A percentile compares a stretch with the other conserved stretches of the same genome.
These are phyloP conservation scores for Exidia glandulosa DNA, from an alignment of 768 basidiomycete genomes.

Conservation along the genomic window DNA sequence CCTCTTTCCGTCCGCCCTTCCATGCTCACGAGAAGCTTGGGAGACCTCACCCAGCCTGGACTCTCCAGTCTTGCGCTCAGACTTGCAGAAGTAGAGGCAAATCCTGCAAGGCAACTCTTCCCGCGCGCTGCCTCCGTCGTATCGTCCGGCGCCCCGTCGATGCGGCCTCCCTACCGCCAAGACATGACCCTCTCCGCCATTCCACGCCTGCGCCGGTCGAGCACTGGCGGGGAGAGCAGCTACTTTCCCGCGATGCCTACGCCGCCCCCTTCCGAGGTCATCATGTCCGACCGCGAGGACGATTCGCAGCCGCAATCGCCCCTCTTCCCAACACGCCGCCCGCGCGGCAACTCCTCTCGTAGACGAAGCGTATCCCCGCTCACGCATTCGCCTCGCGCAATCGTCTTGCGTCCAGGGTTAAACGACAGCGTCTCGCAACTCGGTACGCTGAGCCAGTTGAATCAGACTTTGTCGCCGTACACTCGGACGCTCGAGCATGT, in stretches of 20 bases:
- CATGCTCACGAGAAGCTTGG: neutral
- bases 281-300: neutral
- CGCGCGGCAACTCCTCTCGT: neutral
- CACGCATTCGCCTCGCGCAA: constrained; percentile 37
- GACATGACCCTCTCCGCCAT: neutral
- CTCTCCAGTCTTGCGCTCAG: constrained; percentile 22
- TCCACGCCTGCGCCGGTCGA: neutral
- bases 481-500: constrained; percentile 86
- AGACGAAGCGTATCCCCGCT: neutral
- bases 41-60: constrained; percentile 6
- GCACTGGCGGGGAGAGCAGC: neutral
- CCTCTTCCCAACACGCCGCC: neutral
- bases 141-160: neutral
- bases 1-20: constrained; percentile 3
- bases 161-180: neutral
- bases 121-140: neutral
- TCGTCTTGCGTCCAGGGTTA: constrained; percentile 52
- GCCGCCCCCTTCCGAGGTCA: neutral
- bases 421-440: constrained; percentile 77
- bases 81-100: constrained; percentile 42
- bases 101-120: neutral
- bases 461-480: constrained; percentile 91
- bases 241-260: neutral
- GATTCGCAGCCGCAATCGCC: neutral
- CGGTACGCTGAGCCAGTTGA: constrained; percentile 74